Conservation (phyloP, 169 alveolate species). For the Ichthyophthirius multifiliis region DNA sequence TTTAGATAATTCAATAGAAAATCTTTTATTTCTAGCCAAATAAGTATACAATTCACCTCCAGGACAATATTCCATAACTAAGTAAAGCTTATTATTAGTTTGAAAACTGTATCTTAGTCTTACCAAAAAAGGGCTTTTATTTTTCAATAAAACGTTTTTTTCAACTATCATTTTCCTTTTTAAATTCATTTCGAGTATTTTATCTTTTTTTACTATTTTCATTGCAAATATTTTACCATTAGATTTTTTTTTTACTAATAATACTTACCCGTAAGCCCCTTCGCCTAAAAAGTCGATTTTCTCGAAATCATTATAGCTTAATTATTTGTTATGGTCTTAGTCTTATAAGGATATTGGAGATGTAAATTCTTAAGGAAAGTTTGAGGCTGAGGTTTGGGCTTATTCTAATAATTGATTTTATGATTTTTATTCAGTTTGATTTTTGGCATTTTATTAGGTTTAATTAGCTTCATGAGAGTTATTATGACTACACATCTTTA, state of each 20-base stretch:
- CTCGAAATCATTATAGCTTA: no score
- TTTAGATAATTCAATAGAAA: not conserved
- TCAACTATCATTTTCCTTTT: slow-evolving; percentile 69
- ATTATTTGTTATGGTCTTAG: no score
- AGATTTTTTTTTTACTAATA: slow-evolving; percentile 54
- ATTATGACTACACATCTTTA: no score
- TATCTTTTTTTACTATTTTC: slow-evolving; percentile 70
- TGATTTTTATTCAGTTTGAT: no score
- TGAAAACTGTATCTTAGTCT: slow-evolving; percentile 73
- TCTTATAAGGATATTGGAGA: no score
- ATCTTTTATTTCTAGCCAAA: not conserved
- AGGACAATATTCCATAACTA: slow-evolving; percentile 80
- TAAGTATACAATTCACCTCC: slow-evolving; percentile 63
- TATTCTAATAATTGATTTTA: no score
- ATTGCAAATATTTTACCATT: slow-evolving; percentile 65
- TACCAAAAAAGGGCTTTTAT: slow-evolving; percentile 67
- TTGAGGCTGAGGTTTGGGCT: no score
- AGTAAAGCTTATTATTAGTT: slow-evolving; percentile 68
- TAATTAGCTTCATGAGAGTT: no score
- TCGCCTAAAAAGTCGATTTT: no score
- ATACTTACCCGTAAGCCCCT: slow-evolving; percentile 78
- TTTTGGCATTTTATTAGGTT: no score
- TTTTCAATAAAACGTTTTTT: slow-evolving; percentile 58
- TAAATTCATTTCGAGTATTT: slow-evolving; percentile 55
- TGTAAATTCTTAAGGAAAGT: no score